Percentiles rank a stretch among this genome's conserved stretches.
phyloP scores from a whole-genome alignment of 2,329 filamentous ascomycete genomes.

The Acrocalymma vagum region DNA sequence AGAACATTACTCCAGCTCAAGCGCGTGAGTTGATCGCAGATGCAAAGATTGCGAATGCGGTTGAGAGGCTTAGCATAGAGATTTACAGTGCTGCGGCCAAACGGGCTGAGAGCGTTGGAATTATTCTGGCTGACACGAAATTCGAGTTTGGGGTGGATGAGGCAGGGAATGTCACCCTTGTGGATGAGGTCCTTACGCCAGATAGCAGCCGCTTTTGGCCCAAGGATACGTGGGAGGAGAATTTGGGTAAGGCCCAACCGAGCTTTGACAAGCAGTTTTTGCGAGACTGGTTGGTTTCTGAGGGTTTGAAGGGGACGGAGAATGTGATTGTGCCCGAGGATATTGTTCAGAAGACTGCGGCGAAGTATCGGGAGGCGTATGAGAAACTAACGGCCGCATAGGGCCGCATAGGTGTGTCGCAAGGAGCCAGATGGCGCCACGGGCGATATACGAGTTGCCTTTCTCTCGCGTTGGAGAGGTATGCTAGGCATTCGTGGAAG shows the following conservation, averaged over 20 bases:
- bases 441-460: no score
- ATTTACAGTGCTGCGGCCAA: slow-evolving; percentile 71
- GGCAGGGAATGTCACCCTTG: slow-evolving; percentile 72
- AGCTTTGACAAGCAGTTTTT: slow-evolving; percentile 85
- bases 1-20: slow-evolving; percentile 79
- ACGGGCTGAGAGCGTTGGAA: slow-evolving; percentile 71
- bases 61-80: slow-evolving; percentile 71
- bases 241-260: slow-evolving; percentile 74
- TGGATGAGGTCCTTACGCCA: slow-evolving; percentile 88
- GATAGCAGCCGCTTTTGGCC: slow-evolving; percentile 84
- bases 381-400: slow-evolving; percentile 73
- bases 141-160: slow-evolving; percentile 77
- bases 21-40: slow-evolving; percentile 69
- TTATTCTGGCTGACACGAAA: slow-evolving; percentile 81
- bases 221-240: slow-evolving; percentile 69
- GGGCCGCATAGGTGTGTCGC: no score
- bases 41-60: slow-evolving; percentile 67
- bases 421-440: no score
- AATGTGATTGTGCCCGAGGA: slow-evolving; percentile 77
- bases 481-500: no score
- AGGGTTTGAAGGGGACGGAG: slow-evolving; percentile 78
- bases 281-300: slow-evolving; percentile 79
- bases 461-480: no score
- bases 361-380: slow-evolving; percentile 80
- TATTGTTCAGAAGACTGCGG: slow-evolving; percentile 72